A percentile compares a stretch with the other conserved stretches of the same genome.
Evolutionary conservation across 805 yeast species (phyloP).

Genomic region (Wickerhamomyces ciferrii): DNA sequence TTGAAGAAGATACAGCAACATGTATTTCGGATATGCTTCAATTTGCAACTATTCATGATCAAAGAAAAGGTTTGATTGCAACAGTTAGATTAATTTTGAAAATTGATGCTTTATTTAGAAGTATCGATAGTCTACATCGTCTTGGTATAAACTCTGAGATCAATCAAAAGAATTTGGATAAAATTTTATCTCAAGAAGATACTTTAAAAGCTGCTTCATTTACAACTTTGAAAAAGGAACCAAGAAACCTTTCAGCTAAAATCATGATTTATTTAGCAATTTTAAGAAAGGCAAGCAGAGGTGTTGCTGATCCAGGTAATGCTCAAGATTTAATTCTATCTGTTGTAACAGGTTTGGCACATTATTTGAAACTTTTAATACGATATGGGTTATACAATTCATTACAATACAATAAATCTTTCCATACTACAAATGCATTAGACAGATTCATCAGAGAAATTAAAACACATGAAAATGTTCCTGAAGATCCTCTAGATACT

Average conservation of each 20-base stretch:
- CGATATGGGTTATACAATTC: conserved; percentile 78
- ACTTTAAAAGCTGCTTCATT: conserved; percentile 3
- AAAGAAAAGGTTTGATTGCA: conserved; percentile 57
- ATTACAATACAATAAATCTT: conserved; percentile 54
- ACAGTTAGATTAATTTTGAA: conserved; percentile 70
- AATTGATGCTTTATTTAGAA: conserved; percentile 71
- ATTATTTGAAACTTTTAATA: conserved; percentile 80
- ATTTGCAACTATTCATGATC: conserved; percentile 70
- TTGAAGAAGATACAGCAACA: conserved; percentile 86
- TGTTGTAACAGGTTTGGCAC: conserved; percentile 87
- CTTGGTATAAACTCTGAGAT: conserved; percentile 17
- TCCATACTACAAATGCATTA: conserved; percentile 54
- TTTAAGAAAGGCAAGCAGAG: conserved; percentile 53
- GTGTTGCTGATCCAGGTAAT: conserved; percentile 26
- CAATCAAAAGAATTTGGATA: background rate
- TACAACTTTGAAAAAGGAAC: conserved; percentile 29
- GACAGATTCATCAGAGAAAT: conserved; percentile 56
- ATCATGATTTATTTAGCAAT: conserved; percentile 85
- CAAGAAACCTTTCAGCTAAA: conserved; percentile 84
- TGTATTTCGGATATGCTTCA: conserved; percentile 90
- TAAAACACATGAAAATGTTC: conserved; percentile 37
- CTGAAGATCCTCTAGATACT: conserved; percentile 26
- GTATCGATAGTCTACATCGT: conserved; percentile 51
- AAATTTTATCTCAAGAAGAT: conserved; percentile 1
- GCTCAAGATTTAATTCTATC: conserved; percentile 65